phyloP scores from a whole-genome alignment of 345 rosid species.

The Laguncularia racemosa region DNA sequence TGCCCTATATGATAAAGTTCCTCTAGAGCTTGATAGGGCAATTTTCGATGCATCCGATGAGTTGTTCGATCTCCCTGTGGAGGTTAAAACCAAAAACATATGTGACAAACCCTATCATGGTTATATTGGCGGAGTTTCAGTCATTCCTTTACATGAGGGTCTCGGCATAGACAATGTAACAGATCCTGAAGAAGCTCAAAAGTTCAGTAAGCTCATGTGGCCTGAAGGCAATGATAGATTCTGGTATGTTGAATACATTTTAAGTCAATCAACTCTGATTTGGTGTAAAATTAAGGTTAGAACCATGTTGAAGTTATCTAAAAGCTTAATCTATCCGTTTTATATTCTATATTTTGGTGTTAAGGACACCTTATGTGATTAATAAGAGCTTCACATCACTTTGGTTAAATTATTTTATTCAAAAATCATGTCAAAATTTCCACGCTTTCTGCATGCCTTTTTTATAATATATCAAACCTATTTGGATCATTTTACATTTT shows the following conservation, averaged over 20 bases:
- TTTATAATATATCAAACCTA: too few species aligned
- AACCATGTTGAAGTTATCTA: not conserved
- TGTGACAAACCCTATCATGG: constrained; percentile 33
- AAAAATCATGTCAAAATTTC: too few species aligned
- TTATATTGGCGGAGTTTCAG: constrained; percentile 22
- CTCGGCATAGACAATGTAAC: constrained; percentile 28
- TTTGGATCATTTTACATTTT: too few species aligned
- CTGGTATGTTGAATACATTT: constrained; percentile 9
- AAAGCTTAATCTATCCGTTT: not conserved
- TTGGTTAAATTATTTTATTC: too few species aligned
- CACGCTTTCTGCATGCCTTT: too few species aligned
- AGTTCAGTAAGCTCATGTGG: constrained; percentile 26
- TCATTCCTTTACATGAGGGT: constrained; percentile 26
- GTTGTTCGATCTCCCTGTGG: constrained; percentile 26
- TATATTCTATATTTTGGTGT: not conserved
- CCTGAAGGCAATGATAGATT: constrained; percentile 29
- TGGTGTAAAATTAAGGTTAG: not conserved
- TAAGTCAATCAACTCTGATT: not conserved
- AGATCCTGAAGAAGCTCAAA: constrained; percentile 1
- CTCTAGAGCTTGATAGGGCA: constrained; percentile 8
- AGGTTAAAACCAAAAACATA: constrained; percentile 18
- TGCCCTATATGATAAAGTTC: constrained; percentile 18
- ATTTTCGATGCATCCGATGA: constrained; percentile 14
- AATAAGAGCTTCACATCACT: too few species aligned
- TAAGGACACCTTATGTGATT: not conserved